These are phyloP conservation scores for Diaporthe ampelina DNA, from an alignment of 2,329 filamentous ascomycete genomes.

Conservation along the genomic window DNA sequence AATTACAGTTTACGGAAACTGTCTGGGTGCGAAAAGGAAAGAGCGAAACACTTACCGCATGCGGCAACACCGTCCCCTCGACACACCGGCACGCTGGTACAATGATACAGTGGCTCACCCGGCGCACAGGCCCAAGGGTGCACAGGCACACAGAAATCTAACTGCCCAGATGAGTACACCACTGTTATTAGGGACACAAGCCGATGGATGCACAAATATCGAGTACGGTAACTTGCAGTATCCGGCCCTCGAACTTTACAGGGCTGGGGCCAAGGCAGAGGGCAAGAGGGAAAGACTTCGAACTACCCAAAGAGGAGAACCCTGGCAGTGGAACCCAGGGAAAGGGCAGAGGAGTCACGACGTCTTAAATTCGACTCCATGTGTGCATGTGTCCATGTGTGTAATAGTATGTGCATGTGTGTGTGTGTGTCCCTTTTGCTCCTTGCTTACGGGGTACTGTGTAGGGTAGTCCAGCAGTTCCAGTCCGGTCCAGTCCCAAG, in stretches of 20 bases:
- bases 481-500: too few relatives aligned
- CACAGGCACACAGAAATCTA: neutral
- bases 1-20: neutral
- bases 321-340: neutral
- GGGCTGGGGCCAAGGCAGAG: conserved; percentile 14
- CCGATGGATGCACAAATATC: neutral
- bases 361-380: neutral
- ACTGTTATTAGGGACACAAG: neutral
- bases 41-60: conserved; percentile 28
- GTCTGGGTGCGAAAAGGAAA: conserved; percentile 10
- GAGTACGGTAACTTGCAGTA: neutral
- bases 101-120: neutral
- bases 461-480: neutral
- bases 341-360: conserved; percentile 3
- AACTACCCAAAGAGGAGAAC: neutral
- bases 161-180: neutral
- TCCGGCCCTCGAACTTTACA: neutral
- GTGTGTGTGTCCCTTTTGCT: neutral
- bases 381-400: neutral
- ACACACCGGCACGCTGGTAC: conserved; percentile 6
- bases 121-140: neutral
- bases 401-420: too few relatives aligned
- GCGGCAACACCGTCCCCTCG: neutral
- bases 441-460: neutral
- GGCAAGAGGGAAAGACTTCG: neutral